phyloP scores from a whole-genome alignment of 1,284 basidiomycete genomes.

The Psilocybe mexicana region DNA sequence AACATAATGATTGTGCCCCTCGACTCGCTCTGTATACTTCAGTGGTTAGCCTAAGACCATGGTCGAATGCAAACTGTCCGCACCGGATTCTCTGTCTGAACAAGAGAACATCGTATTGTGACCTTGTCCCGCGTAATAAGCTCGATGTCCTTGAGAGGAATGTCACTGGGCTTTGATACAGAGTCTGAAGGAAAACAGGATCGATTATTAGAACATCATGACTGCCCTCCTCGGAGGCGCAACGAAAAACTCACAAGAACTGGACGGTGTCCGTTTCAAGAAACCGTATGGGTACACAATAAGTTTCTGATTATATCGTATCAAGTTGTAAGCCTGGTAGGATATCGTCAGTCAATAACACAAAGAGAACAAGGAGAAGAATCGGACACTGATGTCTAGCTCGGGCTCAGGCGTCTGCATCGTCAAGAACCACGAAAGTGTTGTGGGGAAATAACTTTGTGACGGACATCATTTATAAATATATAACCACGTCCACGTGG shows the following conservation, averaged over 20 bases:
- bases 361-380: no score
- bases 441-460: no score
- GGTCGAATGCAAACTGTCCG: background rate
- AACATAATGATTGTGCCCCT: conserved; percentile 38
- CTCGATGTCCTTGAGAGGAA: conserved; percentile 21
- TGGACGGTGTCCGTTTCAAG: background rate
- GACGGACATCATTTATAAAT: no score
- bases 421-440: no score
- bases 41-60: background rate
- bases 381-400: no score
- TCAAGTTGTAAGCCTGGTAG: no score
- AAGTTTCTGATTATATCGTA: background rate
- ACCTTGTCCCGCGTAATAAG: conserved; percentile 21
- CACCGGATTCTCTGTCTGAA: conserved; percentile 2
- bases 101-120: conserved; percentile 20
- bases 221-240: background rate
- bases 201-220: no score
- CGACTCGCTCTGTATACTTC: background rate
- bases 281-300: background rate
- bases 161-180: conserved; percentile 2
- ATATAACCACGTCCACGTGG: no score
- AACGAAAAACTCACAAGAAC: background rate
- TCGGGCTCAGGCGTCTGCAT: no score
- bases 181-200: conserved; percentile 2
- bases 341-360: no score